A percentile compares a stretch with the other conserved stretches of the same genome.
Conservation (phyloP, 2,329 filamentous ascomycete genomes). For the Botryotinia globosa region DNA sequence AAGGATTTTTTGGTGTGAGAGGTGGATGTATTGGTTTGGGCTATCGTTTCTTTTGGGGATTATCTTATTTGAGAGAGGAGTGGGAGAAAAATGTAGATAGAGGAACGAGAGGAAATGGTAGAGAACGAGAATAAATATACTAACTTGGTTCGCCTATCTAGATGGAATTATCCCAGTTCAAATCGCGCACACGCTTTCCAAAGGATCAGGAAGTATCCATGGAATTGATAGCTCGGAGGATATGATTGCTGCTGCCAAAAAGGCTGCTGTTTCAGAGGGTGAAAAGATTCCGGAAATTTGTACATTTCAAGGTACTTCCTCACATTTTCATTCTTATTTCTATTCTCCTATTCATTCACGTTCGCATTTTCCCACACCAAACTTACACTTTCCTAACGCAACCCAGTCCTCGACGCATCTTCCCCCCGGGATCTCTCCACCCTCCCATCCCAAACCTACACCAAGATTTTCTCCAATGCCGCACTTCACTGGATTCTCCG, state of each 20-base stretch:
- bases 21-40: background rate
- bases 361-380: background rate
- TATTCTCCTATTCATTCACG: background rate
- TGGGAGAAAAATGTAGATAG: fast-evolving
- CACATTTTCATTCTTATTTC: background rate
- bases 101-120: background rate
- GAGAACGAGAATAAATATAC: background rate
- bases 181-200: slow-evolving; percentile 47
- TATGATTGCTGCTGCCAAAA: slow-evolving; percentile 55
- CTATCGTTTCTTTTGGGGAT: background rate
- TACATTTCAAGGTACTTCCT: slow-evolving; percentile 32
- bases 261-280: slow-evolving; percentile 33
- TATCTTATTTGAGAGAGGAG: background rate
- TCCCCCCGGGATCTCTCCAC: slow-evolving; percentile 39
- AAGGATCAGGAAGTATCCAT: slow-evolving; percentile 50
- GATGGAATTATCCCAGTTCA: slow-evolving; percentile 59
- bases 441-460: slow-evolving; percentile 33
- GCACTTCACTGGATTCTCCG: slow-evolving; percentile 63
- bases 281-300: slow-evolving; percentile 23
- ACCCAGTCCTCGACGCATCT: slow-evolving; percentile 47
- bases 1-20: background rate
- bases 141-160: slow-evolving; percentile 30
- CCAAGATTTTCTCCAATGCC: slow-evolving; percentile 64
- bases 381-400: background rate
- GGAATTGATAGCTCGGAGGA: slow-evolving; percentile 57